Evolutionary conservation across 495 filamentous ascomycete species (phyloP).

Genomic region (Annulohypoxylon maeteangense): DNA sequence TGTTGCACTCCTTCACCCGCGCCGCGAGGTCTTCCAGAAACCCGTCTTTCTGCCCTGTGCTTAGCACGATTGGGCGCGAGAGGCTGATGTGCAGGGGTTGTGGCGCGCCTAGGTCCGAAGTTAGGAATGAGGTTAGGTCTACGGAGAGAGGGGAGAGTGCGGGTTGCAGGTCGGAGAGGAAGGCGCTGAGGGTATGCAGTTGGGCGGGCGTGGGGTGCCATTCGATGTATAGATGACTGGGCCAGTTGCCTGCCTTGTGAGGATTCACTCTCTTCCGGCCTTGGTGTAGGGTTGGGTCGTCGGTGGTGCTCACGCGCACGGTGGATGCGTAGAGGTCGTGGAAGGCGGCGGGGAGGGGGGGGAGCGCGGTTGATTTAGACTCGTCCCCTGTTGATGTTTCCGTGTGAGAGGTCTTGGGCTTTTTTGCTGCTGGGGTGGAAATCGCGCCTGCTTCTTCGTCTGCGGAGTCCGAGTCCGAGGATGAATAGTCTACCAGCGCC

Average conservation of each 20-base stretch:
- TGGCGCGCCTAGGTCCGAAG: conserved; percentile 79
- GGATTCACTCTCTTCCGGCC: conserved; percentile 83
- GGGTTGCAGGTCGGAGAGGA: conserved; percentile 53
- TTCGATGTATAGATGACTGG: conserved; percentile 91
- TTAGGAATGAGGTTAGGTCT: conserved; percentile 70
- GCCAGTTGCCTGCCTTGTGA: conserved; percentile 91
- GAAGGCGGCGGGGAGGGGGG: conserved; percentile 84
- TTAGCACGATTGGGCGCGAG: conserved; percentile 76
- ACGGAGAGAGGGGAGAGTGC: conserved; percentile 25
- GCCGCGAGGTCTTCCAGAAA: conserved; percentile 65
- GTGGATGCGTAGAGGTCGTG: conserved; percentile 90
- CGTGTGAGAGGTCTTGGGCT: conserved; percentile 40
- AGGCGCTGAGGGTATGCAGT: not conserved
- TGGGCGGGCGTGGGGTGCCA: conserved; percentile 63
- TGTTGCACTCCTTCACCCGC: conserved; percentile 36
- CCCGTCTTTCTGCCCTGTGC: conserved; percentile 68
- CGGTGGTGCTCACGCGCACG: conserved; percentile 75
- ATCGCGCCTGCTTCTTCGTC: conserved; percentile 35
- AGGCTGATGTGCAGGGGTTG: conserved; percentile 90
- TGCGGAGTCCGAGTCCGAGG: conserved; percentile 65
- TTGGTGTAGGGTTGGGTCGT: conserved; percentile 86
- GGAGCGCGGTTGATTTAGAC: conserved; percentile 60
- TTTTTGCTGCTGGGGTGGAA: conserved; percentile 28
- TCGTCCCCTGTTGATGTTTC: conserved; percentile 21
- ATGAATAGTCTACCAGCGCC: conserved; percentile 80